These are phyloP conservation scores for Cutaneotrichosporon sp. DNA, from an alignment of 1,284 basidiomycete species.

Conservation along the genomic window DNA sequence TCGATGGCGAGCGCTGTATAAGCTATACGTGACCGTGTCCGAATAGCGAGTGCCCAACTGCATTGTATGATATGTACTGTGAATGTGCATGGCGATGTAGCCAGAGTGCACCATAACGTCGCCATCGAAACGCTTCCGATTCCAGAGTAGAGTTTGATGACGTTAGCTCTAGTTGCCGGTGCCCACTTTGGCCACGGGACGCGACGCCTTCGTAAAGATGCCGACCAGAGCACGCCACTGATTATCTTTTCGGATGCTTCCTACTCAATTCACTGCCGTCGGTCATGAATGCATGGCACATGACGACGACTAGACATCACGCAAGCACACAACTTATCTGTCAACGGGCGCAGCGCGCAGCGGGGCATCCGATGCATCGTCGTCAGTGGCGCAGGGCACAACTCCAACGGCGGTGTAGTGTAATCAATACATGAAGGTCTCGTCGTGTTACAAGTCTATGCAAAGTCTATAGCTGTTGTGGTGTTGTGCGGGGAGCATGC, in stretches of 20 bases:
- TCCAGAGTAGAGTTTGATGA: neutral
- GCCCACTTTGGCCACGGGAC: neutral
- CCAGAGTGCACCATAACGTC: neutral
- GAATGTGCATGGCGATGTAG: neutral
- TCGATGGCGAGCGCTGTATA: neutral
- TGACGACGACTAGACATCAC: neutral
- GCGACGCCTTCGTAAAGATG: neutral
- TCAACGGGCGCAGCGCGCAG: neutral
- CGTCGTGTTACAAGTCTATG: slow-evolving; percentile 3
- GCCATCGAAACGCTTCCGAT: neutral
- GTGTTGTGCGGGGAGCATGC: neutral
- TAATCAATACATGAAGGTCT: neutral
- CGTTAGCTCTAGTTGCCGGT: neutral
- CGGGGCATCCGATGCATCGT: neutral
- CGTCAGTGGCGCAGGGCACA: neutral
- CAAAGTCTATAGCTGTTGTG: neutral
- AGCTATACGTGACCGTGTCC: no score
- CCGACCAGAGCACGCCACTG: slow-evolving; percentile 2
- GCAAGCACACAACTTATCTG: neutral
- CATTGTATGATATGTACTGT: neutral
- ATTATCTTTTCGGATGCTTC: neutral
- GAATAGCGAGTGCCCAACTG: neutral
- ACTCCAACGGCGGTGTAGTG: neutral
- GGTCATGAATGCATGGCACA: neutral
- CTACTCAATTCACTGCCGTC: neutral